phyloP scores from a whole-genome alignment of 2,329 filamentous ascomycete genomes.

The Aspergillus latus region DNA sequence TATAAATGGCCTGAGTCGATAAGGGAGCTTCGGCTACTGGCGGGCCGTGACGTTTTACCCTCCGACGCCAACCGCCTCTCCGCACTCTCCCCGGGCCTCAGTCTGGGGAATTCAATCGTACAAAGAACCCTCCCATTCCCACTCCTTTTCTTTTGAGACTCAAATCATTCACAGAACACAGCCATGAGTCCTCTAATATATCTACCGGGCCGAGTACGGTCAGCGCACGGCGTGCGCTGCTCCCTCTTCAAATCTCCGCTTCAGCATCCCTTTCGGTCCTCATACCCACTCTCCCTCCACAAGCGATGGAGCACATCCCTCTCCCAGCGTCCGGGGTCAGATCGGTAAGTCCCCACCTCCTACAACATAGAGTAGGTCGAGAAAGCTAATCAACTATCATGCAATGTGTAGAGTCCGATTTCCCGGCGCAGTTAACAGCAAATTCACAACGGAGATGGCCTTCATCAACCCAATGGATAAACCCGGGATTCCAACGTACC shows the following conservation, averaged over 20 bases:
- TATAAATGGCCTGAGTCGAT: too few species aligned
- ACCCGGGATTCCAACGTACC: conserved; percentile 82
- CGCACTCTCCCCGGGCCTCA: conserved; percentile 14
- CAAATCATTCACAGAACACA: background rate
- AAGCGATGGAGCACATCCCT: conserved; percentile 55
- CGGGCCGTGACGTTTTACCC: conserved; percentile 19
- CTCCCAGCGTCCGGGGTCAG: conserved; percentile 59
- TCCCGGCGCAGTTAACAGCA: conserved; percentile 91
- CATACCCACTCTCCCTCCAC: conserved; percentile 18
- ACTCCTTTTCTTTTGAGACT: background rate
- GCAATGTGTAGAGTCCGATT: conserved; percentile 60
- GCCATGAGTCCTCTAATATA: conserved; percentile 12
- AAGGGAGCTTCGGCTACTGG: conserved; percentile 14
- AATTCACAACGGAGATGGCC: conserved; percentile 76
- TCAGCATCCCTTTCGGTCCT: too few species aligned
- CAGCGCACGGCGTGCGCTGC: background rate
- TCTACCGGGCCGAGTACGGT: conserved; percentile 14
- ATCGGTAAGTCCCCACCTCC: conserved; percentile 50
- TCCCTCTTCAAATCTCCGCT: background rate
- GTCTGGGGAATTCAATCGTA: conserved; percentile 6
- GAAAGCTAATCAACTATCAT: conserved; percentile 14
- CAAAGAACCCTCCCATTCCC: background rate
- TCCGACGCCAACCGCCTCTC: conserved; percentile 24
- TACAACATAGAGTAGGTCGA: background rate
- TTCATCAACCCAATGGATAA: conserved; percentile 74